A percentile compares a stretch with the other conserved stretches of the same genome.
These are phyloP conservation scores for Kwoniella dendrophila DNA, from an alignment of 768 basidiomycete species.

Conservation along the genomic window DNA sequence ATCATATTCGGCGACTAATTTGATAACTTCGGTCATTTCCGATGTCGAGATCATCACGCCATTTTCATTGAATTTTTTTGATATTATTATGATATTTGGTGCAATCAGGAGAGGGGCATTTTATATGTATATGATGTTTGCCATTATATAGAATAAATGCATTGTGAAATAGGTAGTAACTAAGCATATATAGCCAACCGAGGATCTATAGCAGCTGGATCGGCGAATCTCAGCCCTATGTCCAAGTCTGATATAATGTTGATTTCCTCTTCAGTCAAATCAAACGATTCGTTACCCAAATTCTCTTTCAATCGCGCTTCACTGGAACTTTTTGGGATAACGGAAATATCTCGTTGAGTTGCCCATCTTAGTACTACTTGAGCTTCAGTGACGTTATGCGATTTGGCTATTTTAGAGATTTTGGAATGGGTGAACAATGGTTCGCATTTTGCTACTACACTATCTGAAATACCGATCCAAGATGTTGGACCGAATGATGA, in stretches of 20 bases:
- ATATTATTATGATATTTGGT: no score
- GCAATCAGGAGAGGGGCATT: no score
- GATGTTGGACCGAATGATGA: conserved; percentile 34
- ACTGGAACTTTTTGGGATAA: conserved; percentile 73
- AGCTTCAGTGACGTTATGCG: conserved; percentile 53
- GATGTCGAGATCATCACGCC: no score
- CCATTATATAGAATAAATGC: no score
- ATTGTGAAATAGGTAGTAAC: background rate
- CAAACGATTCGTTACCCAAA: conserved; percentile 60
- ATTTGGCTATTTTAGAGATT: conserved; percentile 1
- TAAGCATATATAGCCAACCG: conserved; percentile 72
- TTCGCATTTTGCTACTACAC: conserved; percentile 8
- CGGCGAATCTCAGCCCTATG: conserved; percentile 67
- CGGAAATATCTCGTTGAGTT: conserved; percentile 71
- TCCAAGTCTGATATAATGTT: conserved; percentile 66
- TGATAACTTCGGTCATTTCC: no score
- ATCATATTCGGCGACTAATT: no score
- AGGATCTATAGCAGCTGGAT: conserved; percentile 70
- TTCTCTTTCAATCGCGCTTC: conserved; percentile 62
- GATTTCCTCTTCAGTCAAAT: conserved; percentile 66
- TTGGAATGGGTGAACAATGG: conserved; percentile 7
- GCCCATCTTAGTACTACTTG: conserved; percentile 80
- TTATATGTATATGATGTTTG: no score
- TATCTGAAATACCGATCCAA: conserved; percentile 17
- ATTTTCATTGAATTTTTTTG: no score